These are phyloP conservation scores for Micractinium conductrix DNA, from an alignment of 139 green algal genomes.

Conservation along the genomic window DNA sequence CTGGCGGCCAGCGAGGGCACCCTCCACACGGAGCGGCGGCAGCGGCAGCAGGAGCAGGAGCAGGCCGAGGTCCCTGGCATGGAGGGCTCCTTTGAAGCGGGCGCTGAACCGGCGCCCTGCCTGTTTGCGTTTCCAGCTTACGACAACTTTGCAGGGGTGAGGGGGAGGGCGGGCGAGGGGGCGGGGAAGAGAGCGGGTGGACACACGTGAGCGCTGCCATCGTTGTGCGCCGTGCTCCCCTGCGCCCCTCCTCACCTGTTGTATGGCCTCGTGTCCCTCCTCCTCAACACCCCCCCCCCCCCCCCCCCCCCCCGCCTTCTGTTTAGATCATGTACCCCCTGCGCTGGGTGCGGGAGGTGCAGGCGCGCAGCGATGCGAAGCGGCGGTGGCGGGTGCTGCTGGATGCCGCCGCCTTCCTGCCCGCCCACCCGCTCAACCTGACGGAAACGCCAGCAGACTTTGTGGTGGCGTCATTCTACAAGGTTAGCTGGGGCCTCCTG, in stretches of 20 bases:
- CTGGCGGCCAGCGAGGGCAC: too few species aligned
- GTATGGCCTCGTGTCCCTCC: background rate
- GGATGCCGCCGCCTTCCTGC: slow-evolving; percentile 76
- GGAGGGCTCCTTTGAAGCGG: too few species aligned
- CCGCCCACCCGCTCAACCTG: slow-evolving; percentile 76
- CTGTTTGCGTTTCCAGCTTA: slow-evolving; percentile 80
- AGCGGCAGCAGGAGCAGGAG: background rate
- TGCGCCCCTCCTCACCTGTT: background rate
- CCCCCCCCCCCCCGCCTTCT: background rate
- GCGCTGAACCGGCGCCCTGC: too few species aligned
- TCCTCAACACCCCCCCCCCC: background rate
- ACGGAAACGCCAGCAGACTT: slow-evolving; percentile 5
- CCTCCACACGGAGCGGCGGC: too few species aligned
- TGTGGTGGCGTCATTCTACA: slow-evolving; percentile 29
- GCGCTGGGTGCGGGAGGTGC: slow-evolving; percentile 62
- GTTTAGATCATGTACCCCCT: slow-evolving; percentile 45
- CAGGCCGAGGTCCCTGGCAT: background rate
- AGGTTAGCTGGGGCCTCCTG: too few species aligned
- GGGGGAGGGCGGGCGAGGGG: too few species aligned
- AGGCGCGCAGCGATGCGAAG: slow-evolving; percentile 48
- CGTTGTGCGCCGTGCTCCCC: background rate
- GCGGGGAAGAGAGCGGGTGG: too few species aligned
- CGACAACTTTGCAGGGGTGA: slow-evolving; percentile 80
- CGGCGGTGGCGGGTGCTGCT: slow-evolving; percentile 67
- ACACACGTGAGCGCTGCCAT: background rate